Percentiles rank a stretch among this genome's conserved stretches.
phyloP scores from a whole-genome alignment of 2,329 filamentous ascomycete genomes.

The Alternaria sp. region DNA sequence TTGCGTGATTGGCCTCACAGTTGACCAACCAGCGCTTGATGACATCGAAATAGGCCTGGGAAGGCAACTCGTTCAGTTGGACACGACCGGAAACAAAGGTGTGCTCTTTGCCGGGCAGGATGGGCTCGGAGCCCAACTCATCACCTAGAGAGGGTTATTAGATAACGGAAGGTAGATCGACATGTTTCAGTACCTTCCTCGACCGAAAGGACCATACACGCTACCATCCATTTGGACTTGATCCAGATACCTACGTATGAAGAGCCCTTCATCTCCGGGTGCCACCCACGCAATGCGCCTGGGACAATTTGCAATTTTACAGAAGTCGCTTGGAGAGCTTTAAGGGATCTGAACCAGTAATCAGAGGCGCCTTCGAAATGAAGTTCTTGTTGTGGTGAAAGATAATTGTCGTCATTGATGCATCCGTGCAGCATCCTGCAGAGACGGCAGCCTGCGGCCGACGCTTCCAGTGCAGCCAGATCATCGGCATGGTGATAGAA shows the following conservation, averaged over 20 bases:
- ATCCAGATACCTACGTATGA: background rate
- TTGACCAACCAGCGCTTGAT: background rate
- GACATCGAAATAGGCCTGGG: background rate
- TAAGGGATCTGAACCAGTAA: too few relatives aligned
- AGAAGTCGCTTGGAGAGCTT: background rate
- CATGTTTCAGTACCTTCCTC: background rate
- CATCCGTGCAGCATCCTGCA: background rate
- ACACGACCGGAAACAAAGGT: background rate
- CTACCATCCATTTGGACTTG: rapidly evolving
- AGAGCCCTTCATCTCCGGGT: background rate
- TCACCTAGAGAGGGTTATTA: background rate
- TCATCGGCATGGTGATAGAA: background rate
- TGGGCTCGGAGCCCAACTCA: background rate
- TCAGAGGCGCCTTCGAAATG: too few relatives aligned
- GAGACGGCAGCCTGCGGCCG: background rate
- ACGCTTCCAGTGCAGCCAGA: background rate
- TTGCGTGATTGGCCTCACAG: background rate
- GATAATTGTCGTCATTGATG: too few relatives aligned
- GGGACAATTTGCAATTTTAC: background rate
- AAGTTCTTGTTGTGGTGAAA: too few relatives aligned
- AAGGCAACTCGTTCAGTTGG: background rate
- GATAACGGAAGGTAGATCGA: rapidly evolving
- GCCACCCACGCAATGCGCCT: rapidly evolving
- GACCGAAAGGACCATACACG: background rate
- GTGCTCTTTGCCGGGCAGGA: background rate